Base-by-base conservation (phyloP, 345 rosid genomes). In the Boechera stricta region DNA sequence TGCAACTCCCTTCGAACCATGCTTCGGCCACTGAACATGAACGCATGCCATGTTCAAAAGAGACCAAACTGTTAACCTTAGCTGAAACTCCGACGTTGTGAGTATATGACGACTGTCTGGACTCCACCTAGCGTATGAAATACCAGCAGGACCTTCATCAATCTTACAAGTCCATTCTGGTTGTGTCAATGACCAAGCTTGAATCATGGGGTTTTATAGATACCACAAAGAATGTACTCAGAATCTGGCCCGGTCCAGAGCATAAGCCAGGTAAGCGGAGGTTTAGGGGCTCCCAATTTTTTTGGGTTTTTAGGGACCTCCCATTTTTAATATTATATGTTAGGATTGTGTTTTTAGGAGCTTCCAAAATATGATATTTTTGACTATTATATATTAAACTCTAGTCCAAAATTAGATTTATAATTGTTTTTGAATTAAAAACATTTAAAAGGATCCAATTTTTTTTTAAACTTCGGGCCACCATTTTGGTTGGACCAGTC, bases 111-210 rank as follows among this genome's bases (percentile, higher is more conserved):
- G 96, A 72, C 99, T 91, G 54, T 92, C 99, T 0, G 99, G 98
- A 67, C 99, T 95, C n/a, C 99, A 92, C 82, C 99, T 84, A 42
- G 98, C 97, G 83, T 92, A 95, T 24, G 97, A 90, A 70, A 92
- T 89, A 70, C 98, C 97, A 26, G 99, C 97, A 26, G 90, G 94
- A 71, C 98, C 99, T 86, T 95, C 98, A 67, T 95, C 99, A 32
- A 95, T 95, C 82, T 92, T 92, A 78, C 99, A 95, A 11, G 96
- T 92, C 99, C 98, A 95, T 74, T 92, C 96, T 45, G 98, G 97
- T 79, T 95, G 96, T 56, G 87, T 52, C 75, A 92, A 78, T 1
- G 97, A 92, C 98, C 98, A 95, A 16, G 90, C 99, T 83, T 95
- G 98, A 75, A 95, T 91, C 96, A 92, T 90, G 0, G 97, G 96